Conservation (phyloP, 179 eudicot genomes). For the Amaranthus tricolor region DNA sequence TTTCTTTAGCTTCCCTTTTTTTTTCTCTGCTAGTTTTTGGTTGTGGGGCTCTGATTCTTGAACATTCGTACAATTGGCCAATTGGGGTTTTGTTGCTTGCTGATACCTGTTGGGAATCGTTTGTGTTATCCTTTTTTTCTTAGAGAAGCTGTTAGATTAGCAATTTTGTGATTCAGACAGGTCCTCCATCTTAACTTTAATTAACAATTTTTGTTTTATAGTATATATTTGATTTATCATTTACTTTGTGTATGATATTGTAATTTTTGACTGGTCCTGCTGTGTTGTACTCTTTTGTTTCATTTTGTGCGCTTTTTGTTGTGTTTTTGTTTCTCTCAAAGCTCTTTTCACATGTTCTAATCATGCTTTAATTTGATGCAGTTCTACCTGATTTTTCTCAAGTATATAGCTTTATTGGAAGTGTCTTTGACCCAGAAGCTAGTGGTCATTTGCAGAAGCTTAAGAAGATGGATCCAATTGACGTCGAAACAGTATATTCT, state of each 20-base stretch:
- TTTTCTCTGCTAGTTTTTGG: neutral
- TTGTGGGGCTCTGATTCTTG: neutral
- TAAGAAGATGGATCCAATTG: slow-evolving; percentile 93
- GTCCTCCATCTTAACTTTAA: neutral
- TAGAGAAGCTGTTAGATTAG: neutral
- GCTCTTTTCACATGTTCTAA: slow-evolving; percentile 5
- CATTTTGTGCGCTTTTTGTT: neutral
- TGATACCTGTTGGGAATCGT: neutral
- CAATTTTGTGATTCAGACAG: neutral
- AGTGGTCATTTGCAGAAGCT: slow-evolving; percentile 68
- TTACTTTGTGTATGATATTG: neutral
- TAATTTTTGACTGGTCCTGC: neutral
- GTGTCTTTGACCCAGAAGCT: slow-evolving; percentile 85
- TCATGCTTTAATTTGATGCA: slow-evolving; percentile 38
- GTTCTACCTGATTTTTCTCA: slow-evolving; percentile 96
- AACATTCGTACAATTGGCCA: neutral
- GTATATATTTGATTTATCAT: neutral
- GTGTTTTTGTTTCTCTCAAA: neutral
- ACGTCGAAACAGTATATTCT: slow-evolving; percentile 80
- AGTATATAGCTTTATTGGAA: slow-evolving; percentile 93
- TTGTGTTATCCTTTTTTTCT: neutral
- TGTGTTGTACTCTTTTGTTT: neutral
- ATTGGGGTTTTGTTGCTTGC: neutral
- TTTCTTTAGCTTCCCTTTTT: neutral
- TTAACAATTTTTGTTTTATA: neutral